A percentile compares a stretch with the other conserved stretches of the same genome.
phyloP scores from a whole-genome alignment of 768 basidiomycete genomes.

The Lactifluus hygrophoroides region DNA sequence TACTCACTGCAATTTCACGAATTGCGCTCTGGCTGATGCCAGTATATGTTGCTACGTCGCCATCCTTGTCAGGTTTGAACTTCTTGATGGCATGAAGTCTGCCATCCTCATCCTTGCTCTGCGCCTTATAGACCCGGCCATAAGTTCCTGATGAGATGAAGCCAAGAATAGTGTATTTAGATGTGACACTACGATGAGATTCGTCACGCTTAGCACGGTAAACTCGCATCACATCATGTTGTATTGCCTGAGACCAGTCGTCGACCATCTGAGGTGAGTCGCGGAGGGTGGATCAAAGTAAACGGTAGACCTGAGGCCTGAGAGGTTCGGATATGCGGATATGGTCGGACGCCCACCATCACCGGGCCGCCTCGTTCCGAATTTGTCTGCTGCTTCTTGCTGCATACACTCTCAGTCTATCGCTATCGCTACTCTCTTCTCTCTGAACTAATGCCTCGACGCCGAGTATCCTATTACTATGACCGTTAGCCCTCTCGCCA shows the following conservation, averaged over 20 bases:
- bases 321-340: too few species aligned
- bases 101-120: conserved; percentile 60
- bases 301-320: too few species aligned
- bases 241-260: conserved; percentile 17
- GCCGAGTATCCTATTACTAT: conserved; percentile 74
- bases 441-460: conserved; percentile 45
- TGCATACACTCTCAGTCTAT: too few species aligned
- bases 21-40: conserved; percentile 98
- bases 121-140: conserved; percentile 97
- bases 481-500: conserved; percentile 40
- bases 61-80: conserved; percentile 99
- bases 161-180: conserved; percentile 87
- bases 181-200: conserved; percentile 54
- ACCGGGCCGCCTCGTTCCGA: conserved; percentile 1
- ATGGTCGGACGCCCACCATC: too few species aligned
- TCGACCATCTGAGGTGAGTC: conserved; percentile 15
- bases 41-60: conserved; percentile 90
- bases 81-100: conserved; percentile 95
- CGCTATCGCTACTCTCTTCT: too few species aligned
- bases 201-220: conserved; percentile 77
- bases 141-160: conserved; percentile 99
- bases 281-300: background rate
- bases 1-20: conserved; percentile 85
- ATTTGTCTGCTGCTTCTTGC: background rate
- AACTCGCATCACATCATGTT: conserved; percentile 71